Base-by-base conservation (phyloP, 2,329 filamentous ascomycete genomes). In the Fusarium dimerum region DNA sequence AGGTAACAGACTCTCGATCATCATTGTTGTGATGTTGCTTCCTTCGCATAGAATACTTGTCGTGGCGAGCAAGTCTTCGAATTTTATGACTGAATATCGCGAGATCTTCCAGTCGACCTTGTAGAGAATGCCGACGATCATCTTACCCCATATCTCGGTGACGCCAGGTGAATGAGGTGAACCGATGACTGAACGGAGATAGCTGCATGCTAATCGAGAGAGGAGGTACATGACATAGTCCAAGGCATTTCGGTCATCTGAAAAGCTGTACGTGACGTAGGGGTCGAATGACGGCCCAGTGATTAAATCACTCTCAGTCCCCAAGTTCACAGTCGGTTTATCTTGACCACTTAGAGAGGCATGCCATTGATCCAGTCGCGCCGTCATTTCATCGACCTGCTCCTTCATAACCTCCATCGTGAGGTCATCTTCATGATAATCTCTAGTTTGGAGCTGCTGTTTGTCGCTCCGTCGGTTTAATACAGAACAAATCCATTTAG, bases 201-300 rank as follows among this genome's bases (percentile, higher is more conserved):
- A 46, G 6, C 17, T 38, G 30, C 30, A 46, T 18, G 8, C 11
- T 32, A 46, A 13, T 11, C 44, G 30, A 6, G 44, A 38, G 17
- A 46, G 12, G 32, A 46, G 44, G 10, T 46, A 46, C 30, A 46
- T 17, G 32, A 46, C 32, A 17, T 46, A 46, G 30, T 46, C 32
- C 10, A 46, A 6, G 13, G 44, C 44, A 16, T 46, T 46, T 16
- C 17, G 20, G 8, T 44, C 42, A 6, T 44, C 13, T 13, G 20
- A 10, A 16, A 44, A 32, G 6, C 20, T 15, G 11, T 44, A 44
- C 13, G 42, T 32, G 9, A 32, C 16, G 10, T 30, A 13, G 6
- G 42, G 18, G 6, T 44, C 42, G 13, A 44, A 44, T n/a, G 42
- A 44, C 15, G 42, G 42, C 12, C 42, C 42, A 6, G 42, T 44